Conservation (phyloP, 768 basidiomycete species). For the Xerocomellus amylosporus region DNA sequence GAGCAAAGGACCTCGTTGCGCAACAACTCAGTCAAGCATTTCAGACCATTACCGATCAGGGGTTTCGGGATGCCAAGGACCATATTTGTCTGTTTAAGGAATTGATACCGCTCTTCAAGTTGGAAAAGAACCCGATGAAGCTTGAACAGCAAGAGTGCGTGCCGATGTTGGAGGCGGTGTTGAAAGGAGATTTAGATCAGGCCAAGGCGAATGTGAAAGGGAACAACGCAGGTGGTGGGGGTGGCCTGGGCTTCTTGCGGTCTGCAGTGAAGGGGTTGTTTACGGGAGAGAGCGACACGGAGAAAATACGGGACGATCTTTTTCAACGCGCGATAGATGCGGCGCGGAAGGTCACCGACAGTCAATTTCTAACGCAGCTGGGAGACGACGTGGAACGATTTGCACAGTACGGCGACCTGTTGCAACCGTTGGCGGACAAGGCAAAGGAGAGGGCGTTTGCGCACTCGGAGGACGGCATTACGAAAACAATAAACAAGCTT, state of each 20-base stretch:
- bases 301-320: background rate
- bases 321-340: background rate
- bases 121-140: background rate
- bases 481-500: conserved; percentile 9
- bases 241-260: background rate
- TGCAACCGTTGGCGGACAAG: background rate
- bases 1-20: background rate
- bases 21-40: conserved; percentile 1
- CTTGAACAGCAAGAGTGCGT: background rate
- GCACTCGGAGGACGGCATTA: background rate
- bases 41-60: conserved; percentile 3
- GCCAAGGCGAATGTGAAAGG: background rate
- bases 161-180: conserved; percentile 1
- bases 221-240: too few relatives aligned
- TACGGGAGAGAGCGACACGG: background rate
- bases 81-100: conserved; percentile 13
- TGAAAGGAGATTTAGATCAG: conserved; percentile 6
- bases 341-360: background rate
- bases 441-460: background rate
- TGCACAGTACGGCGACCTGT: background rate
- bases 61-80: conserved; percentile 14
- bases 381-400: conserved; percentile 1
- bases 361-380: background rate
- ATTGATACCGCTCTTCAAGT: background rate
- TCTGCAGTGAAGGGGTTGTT: background rate